These are phyloP conservation scores for Rhinocladiella similis DNA, from an alignment of 2,329 filamentous ascomycete species.

Conservation along the genomic window DNA sequence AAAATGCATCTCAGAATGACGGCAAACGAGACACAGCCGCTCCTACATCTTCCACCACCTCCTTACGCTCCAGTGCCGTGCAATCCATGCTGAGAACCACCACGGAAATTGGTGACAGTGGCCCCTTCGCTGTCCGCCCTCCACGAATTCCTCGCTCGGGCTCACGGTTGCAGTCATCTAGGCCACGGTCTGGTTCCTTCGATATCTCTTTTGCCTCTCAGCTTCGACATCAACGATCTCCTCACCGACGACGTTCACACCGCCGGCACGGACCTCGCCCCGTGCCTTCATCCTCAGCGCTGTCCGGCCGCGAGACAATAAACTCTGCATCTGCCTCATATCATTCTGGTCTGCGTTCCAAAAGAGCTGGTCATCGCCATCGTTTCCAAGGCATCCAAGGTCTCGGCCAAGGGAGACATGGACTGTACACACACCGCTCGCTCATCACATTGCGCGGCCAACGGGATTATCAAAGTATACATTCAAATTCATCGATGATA, in stretches of 20 bases:
- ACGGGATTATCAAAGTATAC: conserved; percentile 19
- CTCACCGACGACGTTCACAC: conserved; percentile 10
- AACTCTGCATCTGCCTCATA: conserved; percentile 18
- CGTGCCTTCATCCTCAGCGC: conserved; percentile 20
- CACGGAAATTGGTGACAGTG: conserved; percentile 66
- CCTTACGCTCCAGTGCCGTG: conserved; percentile 50
- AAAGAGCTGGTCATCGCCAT: conserved; percentile 18
- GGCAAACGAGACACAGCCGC: conserved; percentile 9
- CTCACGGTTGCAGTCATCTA: conserved; percentile 23
- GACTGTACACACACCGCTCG: conserved; percentile 27
- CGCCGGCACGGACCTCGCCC: conserved; percentile 20
- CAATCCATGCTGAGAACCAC: conserved; percentile 67
- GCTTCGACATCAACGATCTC: conserved; percentile 15
- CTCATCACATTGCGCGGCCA: conserved; percentile 28
- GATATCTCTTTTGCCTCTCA: conserved; percentile 22
- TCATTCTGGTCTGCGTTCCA: conserved; percentile 17
- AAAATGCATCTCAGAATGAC: conserved; percentile 7
- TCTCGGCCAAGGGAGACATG: conserved; percentile 3
- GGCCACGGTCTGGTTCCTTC: conserved; percentile 24
- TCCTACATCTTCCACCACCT: conserved; percentile 6
- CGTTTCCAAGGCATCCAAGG: conserved; percentile 8
- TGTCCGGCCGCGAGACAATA: conserved; percentile 25
- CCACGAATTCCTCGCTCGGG: conserved; percentile 38
- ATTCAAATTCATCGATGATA: conserved; percentile 23
- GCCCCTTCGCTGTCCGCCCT: conserved; percentile 58